A percentile compares a stretch with the other conserved stretches of the same genome.
Conservation (phyloP, 495 filamentous ascomycete genomes). For the Cenococcum geophilum region DNA sequence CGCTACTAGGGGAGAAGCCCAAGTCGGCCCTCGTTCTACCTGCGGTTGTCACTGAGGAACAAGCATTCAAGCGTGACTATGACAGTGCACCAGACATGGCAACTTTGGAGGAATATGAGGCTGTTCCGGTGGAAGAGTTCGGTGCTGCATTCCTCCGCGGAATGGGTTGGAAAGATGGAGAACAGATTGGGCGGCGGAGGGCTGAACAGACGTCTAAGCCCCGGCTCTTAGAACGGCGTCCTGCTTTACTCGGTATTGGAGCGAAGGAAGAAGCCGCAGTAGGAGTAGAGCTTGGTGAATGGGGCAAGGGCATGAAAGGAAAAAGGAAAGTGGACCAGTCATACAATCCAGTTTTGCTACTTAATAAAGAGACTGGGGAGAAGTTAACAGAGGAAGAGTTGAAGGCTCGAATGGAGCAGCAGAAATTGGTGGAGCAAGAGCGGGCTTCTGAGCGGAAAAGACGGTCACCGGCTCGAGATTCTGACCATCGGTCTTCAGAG, state of each 20-base stretch:
- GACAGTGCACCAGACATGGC: conserved; percentile 67
- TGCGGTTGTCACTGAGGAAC: conserved; percentile 53
- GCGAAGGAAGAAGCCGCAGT: conserved; percentile 65
- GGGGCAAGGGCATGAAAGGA: conserved; percentile 61
- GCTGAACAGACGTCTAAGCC: conserved; percentile 51
- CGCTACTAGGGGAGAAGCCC: conserved; percentile 59
- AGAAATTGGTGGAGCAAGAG: conserved; percentile 40
- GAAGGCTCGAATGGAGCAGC: conserved; percentile 41
- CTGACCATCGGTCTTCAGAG: conserved; percentile 25
- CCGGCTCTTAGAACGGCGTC: conserved; percentile 55
- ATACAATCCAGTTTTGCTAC: conserved; percentile 62
- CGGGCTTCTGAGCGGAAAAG: conserved; percentile 37
- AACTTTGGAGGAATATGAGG: conserved; percentile 75
- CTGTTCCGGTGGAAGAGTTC: conserved; percentile 89
- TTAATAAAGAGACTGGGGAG: conserved; percentile 61
- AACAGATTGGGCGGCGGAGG: conserved; percentile 42
- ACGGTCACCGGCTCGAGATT: conserved; percentile 8
- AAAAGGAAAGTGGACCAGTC: conserved; percentile 50
- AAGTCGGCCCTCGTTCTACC: conserved; percentile 58
- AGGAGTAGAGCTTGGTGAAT: conserved; percentile 68
- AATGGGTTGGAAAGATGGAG: conserved; percentile 92
- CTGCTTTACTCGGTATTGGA: conserved; percentile 80
- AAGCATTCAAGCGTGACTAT: conserved; percentile 62
- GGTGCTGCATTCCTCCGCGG: conserved; percentile 79
- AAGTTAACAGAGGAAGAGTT: conserved; percentile 59